phyloP scores from a whole-genome alignment of 352 stramenopile genomes.

The Globisporangium spiculum region DNA sequence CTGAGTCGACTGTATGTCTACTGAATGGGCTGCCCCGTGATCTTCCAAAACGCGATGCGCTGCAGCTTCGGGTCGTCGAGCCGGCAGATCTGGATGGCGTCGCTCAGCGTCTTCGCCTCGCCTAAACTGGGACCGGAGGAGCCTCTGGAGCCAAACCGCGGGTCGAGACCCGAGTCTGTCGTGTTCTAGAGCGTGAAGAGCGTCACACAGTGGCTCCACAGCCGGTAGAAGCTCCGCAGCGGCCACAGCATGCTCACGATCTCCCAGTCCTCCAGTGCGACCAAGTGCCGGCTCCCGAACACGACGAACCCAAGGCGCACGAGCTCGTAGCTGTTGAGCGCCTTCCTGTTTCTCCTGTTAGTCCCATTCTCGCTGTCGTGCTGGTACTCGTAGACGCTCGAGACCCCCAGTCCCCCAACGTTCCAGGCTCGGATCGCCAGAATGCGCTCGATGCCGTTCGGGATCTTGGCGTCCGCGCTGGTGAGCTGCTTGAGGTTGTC shows the following conservation, averaged over 20 bases:
- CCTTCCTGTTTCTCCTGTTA: neutral
- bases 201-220: constrained; percentile 32
- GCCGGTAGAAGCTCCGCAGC: constrained; percentile 21
- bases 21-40: neutral
- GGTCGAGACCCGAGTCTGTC: neutral
- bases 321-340: constrained; percentile 29
- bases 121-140: neutral
- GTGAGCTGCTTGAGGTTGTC: neutral
- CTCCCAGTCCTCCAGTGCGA: constrained; percentile 30
- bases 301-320: constrained; percentile 36
- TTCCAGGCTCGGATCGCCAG: neutral
- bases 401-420: neutral
- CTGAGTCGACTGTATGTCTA: too few relatives aligned
- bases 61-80: neutral
- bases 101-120: neutral
- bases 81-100: neutral
- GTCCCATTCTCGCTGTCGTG: neutral
- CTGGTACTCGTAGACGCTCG: too few relatives aligned
- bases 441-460: constrained; percentile 11
- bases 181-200: constrained; percentile 18
- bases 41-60: neutral
- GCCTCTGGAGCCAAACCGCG: neutral
- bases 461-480: neutral
- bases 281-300: constrained; percentile 24
- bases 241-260: constrained; percentile 23